phyloP scores from a whole-genome alignment of 2,329 filamentous ascomycete species.

The Fusarium tanahbumbuense region DNA sequence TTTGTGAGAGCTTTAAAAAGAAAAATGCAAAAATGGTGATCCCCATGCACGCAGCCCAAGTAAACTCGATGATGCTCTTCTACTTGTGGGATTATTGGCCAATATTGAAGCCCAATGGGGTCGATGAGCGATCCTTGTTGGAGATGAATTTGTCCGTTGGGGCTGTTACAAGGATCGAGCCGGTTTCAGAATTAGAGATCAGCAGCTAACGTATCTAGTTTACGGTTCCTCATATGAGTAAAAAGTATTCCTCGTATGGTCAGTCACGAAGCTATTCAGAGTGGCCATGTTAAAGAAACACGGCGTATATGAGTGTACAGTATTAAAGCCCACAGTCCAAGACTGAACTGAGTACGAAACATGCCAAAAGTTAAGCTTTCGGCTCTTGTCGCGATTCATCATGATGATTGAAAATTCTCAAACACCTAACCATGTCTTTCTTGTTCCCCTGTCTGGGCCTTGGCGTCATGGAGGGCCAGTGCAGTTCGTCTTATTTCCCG shows the following conservation, averaged over 20 bases:
- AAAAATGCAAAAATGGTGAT: conserved; percentile 23
- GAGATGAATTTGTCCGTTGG: conserved; percentile 11
- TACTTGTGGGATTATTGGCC: conserved; percentile 9
- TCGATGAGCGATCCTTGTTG: conserved; percentile 6
- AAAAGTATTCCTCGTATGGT: background rate
- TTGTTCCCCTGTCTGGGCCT: conserved; percentile 33
- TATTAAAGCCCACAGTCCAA: too few relatives aligned
- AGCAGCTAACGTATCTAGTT: conserved; percentile 5
- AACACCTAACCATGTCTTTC: conserved; percentile 2
- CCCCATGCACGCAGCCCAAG: background rate
- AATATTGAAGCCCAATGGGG: background rate
- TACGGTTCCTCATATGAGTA: background rate
- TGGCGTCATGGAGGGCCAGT: conserved; percentile 32
- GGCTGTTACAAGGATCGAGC: conserved; percentile 29
- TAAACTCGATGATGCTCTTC: background rate
- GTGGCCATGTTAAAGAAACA: background rate
- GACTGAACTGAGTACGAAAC: background rate
- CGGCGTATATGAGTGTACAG: too few relatives aligned
- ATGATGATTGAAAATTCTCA: conserved; percentile 1
- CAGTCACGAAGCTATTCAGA: background rate
- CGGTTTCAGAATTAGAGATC: conserved; percentile 37
- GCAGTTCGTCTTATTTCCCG: conserved; percentile 33
- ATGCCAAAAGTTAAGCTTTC: background rate
- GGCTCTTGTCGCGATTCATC: background rate
- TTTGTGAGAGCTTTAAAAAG: conserved; percentile 24